These are phyloP conservation scores for Trichoderma polysporum DNA, from an alignment of 2,329 filamentous ascomycete genomes.

Conservation along the genomic window DNA sequence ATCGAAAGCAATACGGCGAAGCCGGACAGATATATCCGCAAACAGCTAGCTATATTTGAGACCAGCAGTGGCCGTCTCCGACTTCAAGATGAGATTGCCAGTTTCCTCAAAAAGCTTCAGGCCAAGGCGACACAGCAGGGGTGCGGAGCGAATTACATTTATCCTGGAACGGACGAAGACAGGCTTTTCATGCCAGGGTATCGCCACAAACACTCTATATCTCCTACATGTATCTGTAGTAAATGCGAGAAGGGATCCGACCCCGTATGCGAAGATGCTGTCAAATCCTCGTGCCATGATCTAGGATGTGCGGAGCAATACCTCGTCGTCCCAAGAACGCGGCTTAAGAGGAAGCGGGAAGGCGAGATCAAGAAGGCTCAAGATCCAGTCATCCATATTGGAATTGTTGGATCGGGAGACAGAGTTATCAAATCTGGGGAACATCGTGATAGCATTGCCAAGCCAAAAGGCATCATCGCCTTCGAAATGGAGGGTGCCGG, in stretches of 20 bases:
- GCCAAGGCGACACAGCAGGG: slow-evolving; percentile 1
- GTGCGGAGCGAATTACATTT: slow-evolving; percentile 22
- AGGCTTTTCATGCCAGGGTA: slow-evolving; percentile 33
- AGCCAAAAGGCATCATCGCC: slow-evolving; percentile 10
- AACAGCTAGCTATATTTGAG: slow-evolving; percentile 27
- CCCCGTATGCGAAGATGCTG: neutral
- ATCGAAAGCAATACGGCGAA: slow-evolving; percentile 28
- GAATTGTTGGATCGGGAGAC: slow-evolving; percentile 33
- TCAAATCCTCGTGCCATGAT: neutral
- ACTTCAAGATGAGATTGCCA: slow-evolving; percentile 9
- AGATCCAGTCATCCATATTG: neutral
- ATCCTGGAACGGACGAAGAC: slow-evolving; percentile 32
- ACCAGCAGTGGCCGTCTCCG: slow-evolving; percentile 18
- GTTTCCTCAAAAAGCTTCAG: slow-evolving; percentile 21
- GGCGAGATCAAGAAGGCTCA: neutral
- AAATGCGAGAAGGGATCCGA: neutral
- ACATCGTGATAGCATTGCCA: slow-evolving; percentile 35
- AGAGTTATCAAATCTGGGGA: slow-evolving; percentile 39
- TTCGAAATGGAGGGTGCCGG: slow-evolving; percentile 38
- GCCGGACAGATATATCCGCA: slow-evolving; percentile 30
- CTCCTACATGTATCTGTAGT: neutral
- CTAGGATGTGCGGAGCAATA: neutral
- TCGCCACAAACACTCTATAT: slow-evolving; percentile 33
- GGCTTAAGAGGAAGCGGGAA: neutral
- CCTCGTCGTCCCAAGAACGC: neutral